phyloP scores from a whole-genome alignment of 768 basidiomycete species.

The Trametes elegans region DNA sequence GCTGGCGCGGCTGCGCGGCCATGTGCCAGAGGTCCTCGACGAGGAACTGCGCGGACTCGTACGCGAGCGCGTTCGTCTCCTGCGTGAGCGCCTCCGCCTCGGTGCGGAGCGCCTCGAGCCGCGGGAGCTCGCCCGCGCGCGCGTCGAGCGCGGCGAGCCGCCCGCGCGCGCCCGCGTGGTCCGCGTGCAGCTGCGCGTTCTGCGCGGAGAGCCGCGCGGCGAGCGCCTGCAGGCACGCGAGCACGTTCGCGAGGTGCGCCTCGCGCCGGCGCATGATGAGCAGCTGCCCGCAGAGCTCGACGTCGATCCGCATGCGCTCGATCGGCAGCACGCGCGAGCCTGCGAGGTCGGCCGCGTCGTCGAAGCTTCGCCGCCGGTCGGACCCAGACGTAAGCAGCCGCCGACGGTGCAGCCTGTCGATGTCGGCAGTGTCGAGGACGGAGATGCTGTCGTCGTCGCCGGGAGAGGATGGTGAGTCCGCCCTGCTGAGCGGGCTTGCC shows the following conservation, averaged over 20 bases:
- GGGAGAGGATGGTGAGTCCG: conserved; percentile 1
- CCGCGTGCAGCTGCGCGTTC: conserved; percentile 54
- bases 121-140: conserved; percentile 46
- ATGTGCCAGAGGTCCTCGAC: conserved; percentile 66
- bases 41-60: conserved; percentile 69
- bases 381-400: conserved; percentile 10
- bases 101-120: conserved; percentile 48
- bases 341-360: conserved; percentile 53
- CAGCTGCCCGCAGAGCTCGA: conserved; percentile 73
- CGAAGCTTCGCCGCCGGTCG: conserved; percentile 59
- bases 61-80: conserved; percentile 64
- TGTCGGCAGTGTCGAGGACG: neutral
- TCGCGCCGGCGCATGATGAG: conserved; percentile 68
- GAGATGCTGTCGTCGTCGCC: conserved; percentile 9
- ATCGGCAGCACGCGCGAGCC: conserved; percentile 47
- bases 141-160: conserved; percentile 46
- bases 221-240: conserved; percentile 59
- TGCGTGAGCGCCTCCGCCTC: conserved; percentile 54
- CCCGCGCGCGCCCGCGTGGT: conserved; percentile 53
- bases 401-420: conserved; percentile 6
- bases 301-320: conserved; percentile 75
- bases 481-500: conserved; percentile 8
- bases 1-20: conserved; percentile 56
- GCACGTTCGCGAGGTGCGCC: conserved; percentile 62
- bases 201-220: conserved; percentile 51